phyloP scores from a whole-genome alignment of 441 rosid species.

The Arabidopsis lyrata region DNA sequence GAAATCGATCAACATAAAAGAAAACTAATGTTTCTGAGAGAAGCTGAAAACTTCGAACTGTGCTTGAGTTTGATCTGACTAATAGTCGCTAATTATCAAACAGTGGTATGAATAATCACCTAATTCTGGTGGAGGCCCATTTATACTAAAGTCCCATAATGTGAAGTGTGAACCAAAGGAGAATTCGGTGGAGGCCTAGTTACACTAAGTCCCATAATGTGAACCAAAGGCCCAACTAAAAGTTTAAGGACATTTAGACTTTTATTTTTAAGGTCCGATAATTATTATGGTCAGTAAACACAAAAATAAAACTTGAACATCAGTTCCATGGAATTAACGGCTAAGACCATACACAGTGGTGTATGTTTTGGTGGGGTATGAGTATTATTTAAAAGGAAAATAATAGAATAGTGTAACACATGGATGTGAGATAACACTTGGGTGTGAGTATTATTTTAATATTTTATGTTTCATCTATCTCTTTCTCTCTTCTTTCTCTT shows the following conservation, averaged over 20 bases:
- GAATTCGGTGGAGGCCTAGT: not conserved
- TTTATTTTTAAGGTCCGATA: not conserved
- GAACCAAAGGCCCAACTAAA: slow-evolving; percentile 6
- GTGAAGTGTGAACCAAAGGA: not conserved
- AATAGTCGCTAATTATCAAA: not conserved
- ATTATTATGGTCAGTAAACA: slow-evolving; percentile 1
- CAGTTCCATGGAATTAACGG: too few relatives aligned
- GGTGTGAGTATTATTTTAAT: too few relatives aligned
- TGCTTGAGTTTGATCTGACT: not conserved
- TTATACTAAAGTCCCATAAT: not conserved
- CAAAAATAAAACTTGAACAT: too few relatives aligned
- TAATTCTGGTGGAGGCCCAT: slow-evolving; percentile 1
- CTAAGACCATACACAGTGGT: too few relatives aligned
- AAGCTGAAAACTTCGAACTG: slow-evolving; percentile 8
- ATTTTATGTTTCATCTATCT: too few relatives aligned
- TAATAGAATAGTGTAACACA: too few relatives aligned
- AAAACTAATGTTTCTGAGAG: not conserved
- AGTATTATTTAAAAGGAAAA: too few relatives aligned
- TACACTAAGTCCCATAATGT: not conserved
- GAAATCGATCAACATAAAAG: not conserved
- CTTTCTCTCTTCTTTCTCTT: too few relatives aligned
- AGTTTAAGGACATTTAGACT: not conserved
- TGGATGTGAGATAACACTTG: too few relatives aligned
- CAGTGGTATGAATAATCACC: not conserved
- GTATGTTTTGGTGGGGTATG: too few relatives aligned